Evolutionary conservation across 2,329 filamentous ascomycete genomes (phyloP).

Genomic region (Pseudopyrenochaeta lycopersici): DNA sequence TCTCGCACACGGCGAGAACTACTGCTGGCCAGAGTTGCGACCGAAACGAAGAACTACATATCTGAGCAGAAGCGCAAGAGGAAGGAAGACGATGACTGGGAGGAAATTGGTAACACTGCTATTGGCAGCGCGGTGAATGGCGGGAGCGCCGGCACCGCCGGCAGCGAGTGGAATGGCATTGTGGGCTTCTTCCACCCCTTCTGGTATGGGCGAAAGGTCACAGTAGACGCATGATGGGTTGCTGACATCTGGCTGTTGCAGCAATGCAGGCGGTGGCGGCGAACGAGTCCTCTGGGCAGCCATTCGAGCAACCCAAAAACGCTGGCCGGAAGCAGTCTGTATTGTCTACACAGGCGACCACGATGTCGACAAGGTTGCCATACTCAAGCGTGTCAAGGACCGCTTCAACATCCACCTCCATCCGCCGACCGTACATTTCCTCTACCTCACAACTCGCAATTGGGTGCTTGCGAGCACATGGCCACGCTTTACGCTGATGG

Average conservation of each 20-base stretch:
- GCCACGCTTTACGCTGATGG: slow-evolving; percentile 90
- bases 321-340: slow-evolving; percentile 88
- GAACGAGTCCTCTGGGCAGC: slow-evolving; percentile 97
- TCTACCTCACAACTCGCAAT: slow-evolving; percentile 88
- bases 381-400: slow-evolving; percentile 77
- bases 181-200: slow-evolving; percentile 98
- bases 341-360: slow-evolving; percentile 96
- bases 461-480: slow-evolving; percentile 88
- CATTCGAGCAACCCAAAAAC: slow-evolving; percentile 86
- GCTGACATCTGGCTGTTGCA: slow-evolving; percentile 52
- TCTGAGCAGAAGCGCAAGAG: slow-evolving; percentile 23
- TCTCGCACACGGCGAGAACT: slow-evolving; percentile 45
- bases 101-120: slow-evolving; percentile 68
- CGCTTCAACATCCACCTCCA: slow-evolving; percentile 94
- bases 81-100: slow-evolving; percentile 71
- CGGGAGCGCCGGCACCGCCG: slow-evolving; percentile 51
- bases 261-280: slow-evolving; percentile 94
- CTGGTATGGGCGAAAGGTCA: slow-evolving; percentile 67
- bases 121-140: slow-evolving; percentile 57
- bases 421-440: slow-evolving; percentile 81
- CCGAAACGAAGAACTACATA: slow-evolving; percentile 38
- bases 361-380: slow-evolving; percentile 80
- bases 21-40: slow-evolving; percentile 41
- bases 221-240: neutral
- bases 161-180: slow-evolving; percentile 79